Evolutionary conservation across 202 grass and related monocot genomes (phyloP).

Genomic region (Zoysia matrella): DNA sequence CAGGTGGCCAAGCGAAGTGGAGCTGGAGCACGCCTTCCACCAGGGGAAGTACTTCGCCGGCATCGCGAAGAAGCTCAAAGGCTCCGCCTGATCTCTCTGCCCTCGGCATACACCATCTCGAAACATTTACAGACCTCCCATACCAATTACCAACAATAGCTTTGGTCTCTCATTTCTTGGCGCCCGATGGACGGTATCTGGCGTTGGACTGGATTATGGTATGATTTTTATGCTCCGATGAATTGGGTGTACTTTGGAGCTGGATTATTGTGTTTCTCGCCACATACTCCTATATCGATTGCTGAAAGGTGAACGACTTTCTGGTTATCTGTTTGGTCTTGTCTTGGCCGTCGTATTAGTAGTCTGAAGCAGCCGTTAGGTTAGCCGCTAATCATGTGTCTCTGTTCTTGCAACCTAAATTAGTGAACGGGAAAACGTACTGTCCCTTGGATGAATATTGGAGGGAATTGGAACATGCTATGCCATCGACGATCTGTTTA

Average conservation of each 20-base stretch:
- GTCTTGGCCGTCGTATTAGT: not conserved
- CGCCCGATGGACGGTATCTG: conserved; percentile 27
- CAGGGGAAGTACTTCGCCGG: conserved; percentile 85
- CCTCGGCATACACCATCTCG: not conserved
- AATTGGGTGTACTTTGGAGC: conserved; percentile 47
- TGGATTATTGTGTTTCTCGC: conserved; percentile 17
- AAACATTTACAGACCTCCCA: conserved; percentile 39
- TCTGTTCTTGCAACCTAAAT: not conserved
- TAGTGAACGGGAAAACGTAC: no score
- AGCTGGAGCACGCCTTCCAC: conserved; percentile 95
- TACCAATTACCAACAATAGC: conserved; percentile 36
- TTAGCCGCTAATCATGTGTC: not conserved
- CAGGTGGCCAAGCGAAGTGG: conserved; percentile 68
- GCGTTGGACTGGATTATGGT: conserved; percentile 17
- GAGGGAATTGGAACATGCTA: no score
- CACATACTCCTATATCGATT: conserved; percentile 32
- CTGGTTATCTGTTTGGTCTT: not conserved
- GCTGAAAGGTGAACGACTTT: not conserved
- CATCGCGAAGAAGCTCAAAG: conserved; percentile 85
- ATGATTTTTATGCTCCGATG: conserved; percentile 37
- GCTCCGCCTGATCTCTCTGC: conserved; percentile 39
- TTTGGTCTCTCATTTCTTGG: conserved; percentile 30
- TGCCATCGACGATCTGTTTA: no score
- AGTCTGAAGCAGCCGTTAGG: not conserved
- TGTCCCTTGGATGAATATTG: no score